Evolutionary conservation across 805 yeast species (phyloP).

Genomic region (Pichia gijzeniarum): DNA sequence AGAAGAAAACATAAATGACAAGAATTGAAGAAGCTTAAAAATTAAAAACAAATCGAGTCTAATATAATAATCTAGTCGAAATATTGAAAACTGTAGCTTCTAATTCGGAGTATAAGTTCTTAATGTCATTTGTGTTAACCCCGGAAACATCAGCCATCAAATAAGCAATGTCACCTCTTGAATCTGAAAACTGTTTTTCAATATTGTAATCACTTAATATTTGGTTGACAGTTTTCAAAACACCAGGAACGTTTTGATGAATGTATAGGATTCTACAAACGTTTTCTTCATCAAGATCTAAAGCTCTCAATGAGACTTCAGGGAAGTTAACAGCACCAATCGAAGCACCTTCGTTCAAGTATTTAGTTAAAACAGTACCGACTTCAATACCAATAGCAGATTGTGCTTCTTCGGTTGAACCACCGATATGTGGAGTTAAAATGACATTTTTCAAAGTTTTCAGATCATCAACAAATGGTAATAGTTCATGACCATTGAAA

Average conservation of each 20-base stretch:
- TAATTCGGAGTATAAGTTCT: slow-evolving; percentile 73
- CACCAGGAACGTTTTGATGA: slow-evolving; percentile 99
- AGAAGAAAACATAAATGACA: neutral
- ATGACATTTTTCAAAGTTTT: slow-evolving; percentile 79
- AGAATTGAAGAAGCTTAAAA: neutral
- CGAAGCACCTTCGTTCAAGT: slow-evolving; percentile 93
- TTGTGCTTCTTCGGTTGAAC: slow-evolving; percentile 99
- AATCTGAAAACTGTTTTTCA: slow-evolving; percentile 97
- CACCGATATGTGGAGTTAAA: slow-evolving; percentile 97
- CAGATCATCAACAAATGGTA: slow-evolving; percentile 79
- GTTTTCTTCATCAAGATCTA: slow-evolving; percentile 80
- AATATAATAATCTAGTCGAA: slow-evolving; percentile 84
- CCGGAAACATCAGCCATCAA: slow-evolving; percentile 95
- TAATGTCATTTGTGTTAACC: slow-evolving; percentile 77
- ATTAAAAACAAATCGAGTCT: slow-evolving; percentile 15
- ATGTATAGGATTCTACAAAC: slow-evolving; percentile 91
- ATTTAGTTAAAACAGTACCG: slow-evolving; percentile 74
- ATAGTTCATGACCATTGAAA: slow-evolving; percentile 60
- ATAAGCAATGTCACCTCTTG: slow-evolving; percentile 92
- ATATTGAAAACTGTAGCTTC: slow-evolving; percentile 88
- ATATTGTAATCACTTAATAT: slow-evolving; percentile 91
- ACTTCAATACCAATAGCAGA: slow-evolving; percentile 96
- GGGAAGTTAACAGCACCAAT: slow-evolving; percentile 98
- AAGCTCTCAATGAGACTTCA: slow-evolving; percentile 85
- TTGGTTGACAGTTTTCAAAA: slow-evolving; percentile 93